Evolutionary conservation across 2,329 filamentous ascomycete genomes (phyloP).

Genomic region (Onygenales sp.): DNA sequence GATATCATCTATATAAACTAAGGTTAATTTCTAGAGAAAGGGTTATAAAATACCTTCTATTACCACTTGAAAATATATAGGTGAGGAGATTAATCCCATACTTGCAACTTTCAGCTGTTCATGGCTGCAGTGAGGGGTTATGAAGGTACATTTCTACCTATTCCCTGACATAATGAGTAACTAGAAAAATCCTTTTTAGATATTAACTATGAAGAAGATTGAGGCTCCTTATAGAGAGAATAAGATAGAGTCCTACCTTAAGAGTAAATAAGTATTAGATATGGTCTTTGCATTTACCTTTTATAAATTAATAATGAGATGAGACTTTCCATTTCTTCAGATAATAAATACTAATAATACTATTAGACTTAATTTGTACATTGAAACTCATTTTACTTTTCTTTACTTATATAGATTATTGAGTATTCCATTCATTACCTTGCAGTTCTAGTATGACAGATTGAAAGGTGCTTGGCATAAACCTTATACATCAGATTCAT

Average conservation of each 20-base stretch:
- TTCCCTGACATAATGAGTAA: background rate
- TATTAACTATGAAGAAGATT: background rate
- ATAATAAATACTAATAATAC: background rate
- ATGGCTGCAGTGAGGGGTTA: background rate
- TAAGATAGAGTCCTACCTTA: background rate
- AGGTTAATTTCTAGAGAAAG: background rate
- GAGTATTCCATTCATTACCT: too few relatives aligned
- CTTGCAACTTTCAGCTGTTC: background rate
- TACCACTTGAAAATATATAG: background rate
- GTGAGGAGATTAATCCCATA: background rate
- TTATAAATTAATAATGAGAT: background rate
- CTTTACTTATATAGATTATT: too few relatives aligned
- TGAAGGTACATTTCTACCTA: background rate
- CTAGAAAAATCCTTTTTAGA: conserved; percentile 1
- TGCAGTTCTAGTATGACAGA: too few relatives aligned
- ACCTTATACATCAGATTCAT: too few relatives aligned
- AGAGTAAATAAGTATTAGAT: background rate
- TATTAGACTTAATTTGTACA: too few relatives aligned
- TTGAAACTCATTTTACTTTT: too few relatives aligned
- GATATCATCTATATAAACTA: background rate
- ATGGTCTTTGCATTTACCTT: background rate
- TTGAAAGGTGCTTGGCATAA: too few relatives aligned
- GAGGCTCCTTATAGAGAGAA: background rate
- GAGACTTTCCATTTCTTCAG: background rate
- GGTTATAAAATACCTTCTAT: background rate